Evolutionary conservation across 2,329 filamentous ascomycete genomes (phyloP).

Genomic region (Rhynchosporium graminicola): DNA sequence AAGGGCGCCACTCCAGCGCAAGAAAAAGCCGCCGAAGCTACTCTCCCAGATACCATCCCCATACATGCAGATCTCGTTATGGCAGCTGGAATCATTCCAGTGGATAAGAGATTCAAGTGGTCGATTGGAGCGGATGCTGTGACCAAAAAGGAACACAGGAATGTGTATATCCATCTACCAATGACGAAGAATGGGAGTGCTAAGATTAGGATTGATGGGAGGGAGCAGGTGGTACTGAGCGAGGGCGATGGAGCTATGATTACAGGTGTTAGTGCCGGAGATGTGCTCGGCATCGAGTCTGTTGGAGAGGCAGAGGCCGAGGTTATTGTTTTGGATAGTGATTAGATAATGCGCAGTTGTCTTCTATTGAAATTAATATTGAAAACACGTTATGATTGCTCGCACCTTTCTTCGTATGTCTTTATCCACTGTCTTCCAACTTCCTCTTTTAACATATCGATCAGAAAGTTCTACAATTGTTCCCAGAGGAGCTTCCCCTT

Average conservation of each 20-base stretch:
- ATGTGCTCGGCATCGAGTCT: slow-evolving; percentile 65
- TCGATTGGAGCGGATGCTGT: slow-evolving; percentile 60
- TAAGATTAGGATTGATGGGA: slow-evolving; percentile 67
- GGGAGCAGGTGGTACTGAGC: slow-evolving; percentile 64
- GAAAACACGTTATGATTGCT: too few relatives aligned
- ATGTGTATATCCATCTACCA: slow-evolving; percentile 78
- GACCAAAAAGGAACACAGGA: slow-evolving; percentile 57
- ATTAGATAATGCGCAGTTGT: slow-evolving; percentile 23
- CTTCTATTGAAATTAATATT: too few relatives aligned
- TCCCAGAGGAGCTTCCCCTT: too few relatives aligned
- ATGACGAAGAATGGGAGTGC: slow-evolving; percentile 77
- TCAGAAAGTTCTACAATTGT: too few relatives aligned
- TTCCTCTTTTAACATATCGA: too few relatives aligned
- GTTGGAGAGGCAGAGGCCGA: slow-evolving; percentile 69
- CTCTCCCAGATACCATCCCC: slow-evolving; percentile 68
- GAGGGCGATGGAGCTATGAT: slow-evolving; percentile 86
- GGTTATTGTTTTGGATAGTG: slow-evolving; percentile 37
- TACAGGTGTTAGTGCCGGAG: slow-evolving; percentile 62
- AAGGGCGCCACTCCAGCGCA: slow-evolving; percentile 59
- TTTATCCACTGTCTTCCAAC: too few relatives aligned
- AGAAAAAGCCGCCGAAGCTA: slow-evolving; percentile 64
- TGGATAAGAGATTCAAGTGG: slow-evolving; percentile 68
- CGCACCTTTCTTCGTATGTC: too few relatives aligned
- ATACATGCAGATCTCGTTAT: slow-evolving; percentile 85
- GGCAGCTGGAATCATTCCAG: slow-evolving; percentile 72